Conservation (phyloP, 768 basidiomycete species). For the Lactarius quietus region DNA sequence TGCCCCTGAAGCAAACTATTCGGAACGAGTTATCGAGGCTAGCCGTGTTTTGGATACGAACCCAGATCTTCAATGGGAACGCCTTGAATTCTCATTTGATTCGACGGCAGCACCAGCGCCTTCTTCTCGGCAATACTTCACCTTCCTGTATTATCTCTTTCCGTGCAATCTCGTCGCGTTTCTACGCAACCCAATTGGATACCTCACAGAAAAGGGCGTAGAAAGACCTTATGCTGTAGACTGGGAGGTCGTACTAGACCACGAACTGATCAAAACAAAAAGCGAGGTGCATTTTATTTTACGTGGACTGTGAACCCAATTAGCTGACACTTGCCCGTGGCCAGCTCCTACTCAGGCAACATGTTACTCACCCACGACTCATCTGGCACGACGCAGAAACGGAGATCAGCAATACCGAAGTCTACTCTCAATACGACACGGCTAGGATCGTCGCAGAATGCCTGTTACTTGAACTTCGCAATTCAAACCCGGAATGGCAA, state of each 20-base stretch:
- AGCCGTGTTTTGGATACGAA: constrained; percentile 34
- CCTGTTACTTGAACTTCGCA: constrained; percentile 23
- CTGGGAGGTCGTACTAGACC: constrained; percentile 70
- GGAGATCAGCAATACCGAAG: constrained; percentile 18
- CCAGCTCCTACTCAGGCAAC: constrained; percentile 25
- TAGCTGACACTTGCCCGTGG: not conserved
- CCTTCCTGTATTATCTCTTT: constrained; percentile 83
- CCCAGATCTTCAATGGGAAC: constrained; percentile 63
- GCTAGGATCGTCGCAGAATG: constrained; percentile 22
- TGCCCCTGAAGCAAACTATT: constrained; percentile 17
- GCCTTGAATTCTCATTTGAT: constrained; percentile 59
- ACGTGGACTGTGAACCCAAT: not conserved
- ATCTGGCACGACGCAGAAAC: constrained; percentile 21
- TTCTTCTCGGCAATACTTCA: constrained; percentile 65
- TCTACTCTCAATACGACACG: constrained; percentile 21
- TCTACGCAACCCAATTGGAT: constrained; percentile 61
- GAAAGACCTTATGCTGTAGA: constrained; percentile 60
- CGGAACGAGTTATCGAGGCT: not conserved
- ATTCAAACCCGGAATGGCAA: constrained; percentile 14
- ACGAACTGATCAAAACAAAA: constrained; percentile 64
- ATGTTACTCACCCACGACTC: constrained; percentile 22
- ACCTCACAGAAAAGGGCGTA: constrained; percentile 50
- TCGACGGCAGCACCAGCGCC: constrained; percentile 52
- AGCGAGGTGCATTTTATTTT: constrained; percentile 52
- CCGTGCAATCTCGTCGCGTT: constrained; percentile 86